Percentiles rank a stretch among this genome's conserved stretches.
phyloP scores from a whole-genome alignment of 495 filamentous ascomycete genomes.

The Penicillium cinerascens region DNA sequence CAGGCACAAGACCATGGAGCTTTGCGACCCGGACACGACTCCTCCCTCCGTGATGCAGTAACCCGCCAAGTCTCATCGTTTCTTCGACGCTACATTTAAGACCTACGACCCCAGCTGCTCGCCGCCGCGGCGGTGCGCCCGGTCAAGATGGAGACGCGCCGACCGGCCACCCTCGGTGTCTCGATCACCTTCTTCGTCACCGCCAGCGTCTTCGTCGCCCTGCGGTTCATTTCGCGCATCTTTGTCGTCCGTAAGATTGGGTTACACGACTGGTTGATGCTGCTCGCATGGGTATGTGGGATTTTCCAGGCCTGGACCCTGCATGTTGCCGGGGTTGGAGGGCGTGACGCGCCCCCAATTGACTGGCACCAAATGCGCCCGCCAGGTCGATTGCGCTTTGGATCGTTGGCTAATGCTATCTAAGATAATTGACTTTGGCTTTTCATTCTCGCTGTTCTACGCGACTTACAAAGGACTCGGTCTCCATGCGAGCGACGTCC shows the following conservation, averaged over 20 bases:
- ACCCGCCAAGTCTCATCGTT: neutral
- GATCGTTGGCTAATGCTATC: neutral
- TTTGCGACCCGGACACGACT: neutral
- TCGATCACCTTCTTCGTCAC: constrained; percentile 65
- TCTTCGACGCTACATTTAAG: neutral
- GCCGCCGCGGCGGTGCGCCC: constrained; percentile 1
- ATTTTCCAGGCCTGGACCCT: constrained; percentile 7
- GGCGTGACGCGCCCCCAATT: neutral
- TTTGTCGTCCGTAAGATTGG: constrained; percentile 66
- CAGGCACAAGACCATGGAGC: neutral
- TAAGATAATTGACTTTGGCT: constrained; percentile 67
- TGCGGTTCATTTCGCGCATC: constrained; percentile 67
- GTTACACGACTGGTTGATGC: constrained; percentile 80
- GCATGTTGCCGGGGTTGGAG: constrained; percentile 14
- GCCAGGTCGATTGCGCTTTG: neutral
- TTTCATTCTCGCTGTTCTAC: constrained; percentile 73
- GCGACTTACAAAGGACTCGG: constrained; percentile 70
- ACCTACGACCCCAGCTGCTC: neutral
- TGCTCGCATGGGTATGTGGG: constrained; percentile 70
- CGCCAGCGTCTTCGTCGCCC: constrained; percentile 66
- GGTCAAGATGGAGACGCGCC: constrained; percentile 50
- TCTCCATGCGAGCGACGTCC: constrained; percentile 66
- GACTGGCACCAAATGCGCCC: neutral
- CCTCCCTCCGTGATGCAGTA: neutral
- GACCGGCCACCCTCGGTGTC: constrained; percentile 67